Evolutionary conservation across 192 early-diverging fungal genomes (phyloP), one percentile per base, ranked within the genome.

Genomic region (Entomortierella beljakovae): DNA sequence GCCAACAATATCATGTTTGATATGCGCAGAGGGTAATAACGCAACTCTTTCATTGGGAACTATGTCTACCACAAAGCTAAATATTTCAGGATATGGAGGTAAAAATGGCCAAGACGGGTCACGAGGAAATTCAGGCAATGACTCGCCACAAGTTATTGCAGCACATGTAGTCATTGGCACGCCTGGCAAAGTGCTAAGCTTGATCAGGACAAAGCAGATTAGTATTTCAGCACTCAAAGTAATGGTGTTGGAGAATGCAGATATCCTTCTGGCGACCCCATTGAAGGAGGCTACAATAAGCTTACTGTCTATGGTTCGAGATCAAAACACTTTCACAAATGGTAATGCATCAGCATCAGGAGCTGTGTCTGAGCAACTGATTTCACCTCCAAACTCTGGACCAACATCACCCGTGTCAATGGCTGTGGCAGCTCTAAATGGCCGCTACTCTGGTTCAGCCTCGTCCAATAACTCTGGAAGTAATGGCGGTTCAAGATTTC

Each of bases 141-240:
- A 69, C 4, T 43, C 61, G 0, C 26, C 57, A 8, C 67, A 61
- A 26, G 60, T 69, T 7, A 79, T 79, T 37, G 75, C 75, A n/a
- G 75, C 75, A 1, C 75, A 79, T 48, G 67, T 79, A 3, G 67
- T 79, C 5, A 79, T 79, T 25, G 75, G 75, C 33, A 79, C 75
- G 2, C 75, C 75, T 32, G 62, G 53, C 1, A 79, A 70, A 20
- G 75, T 79, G 25, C 31, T 79, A 22, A 65, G 42, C 20, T 51
- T 79, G 20, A 48, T 79, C 32, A 63, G 62, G 29, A 64, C 75
- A 23, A 79, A 70, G 33, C 75, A 70, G 37, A 69, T 79, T 26
- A 65, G 61, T 28, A 31, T 64, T 11, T 28, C 61, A 1, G 67
- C 75, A 0, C 68, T 79, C 57, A 79, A 79, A 51, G 56, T 65